A percentile compares a stretch with the other conserved stretches of the same genome.
Conservation (phyloP, 163 green algal genomes). For the Scenedesmus sp. region DNA sequence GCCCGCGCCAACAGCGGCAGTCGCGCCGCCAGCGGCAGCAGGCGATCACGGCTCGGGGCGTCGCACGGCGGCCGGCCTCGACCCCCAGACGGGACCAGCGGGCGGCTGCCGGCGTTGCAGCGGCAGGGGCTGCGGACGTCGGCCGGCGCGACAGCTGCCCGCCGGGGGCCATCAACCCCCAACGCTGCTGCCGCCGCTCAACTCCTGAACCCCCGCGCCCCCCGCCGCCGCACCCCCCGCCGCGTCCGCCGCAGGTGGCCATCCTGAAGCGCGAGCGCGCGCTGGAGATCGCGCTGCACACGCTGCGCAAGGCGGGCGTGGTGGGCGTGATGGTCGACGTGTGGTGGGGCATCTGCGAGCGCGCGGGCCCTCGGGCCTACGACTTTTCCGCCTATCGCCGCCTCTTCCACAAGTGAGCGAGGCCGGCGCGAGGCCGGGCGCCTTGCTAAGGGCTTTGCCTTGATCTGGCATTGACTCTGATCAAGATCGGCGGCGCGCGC, state of each 20-base stretch:
- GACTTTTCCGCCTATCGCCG: slow-evolving; percentile 94
- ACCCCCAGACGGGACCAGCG: too few relatives aligned
- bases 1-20: too few relatives aligned
- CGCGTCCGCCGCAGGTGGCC: slow-evolving; percentile 33
- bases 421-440: not conserved
- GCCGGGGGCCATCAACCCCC: too few relatives aligned
- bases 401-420: slow-evolving; percentile 81
- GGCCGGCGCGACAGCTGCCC: not conserved
- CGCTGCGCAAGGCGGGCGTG: slow-evolving; percentile 83
- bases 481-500: too few relatives aligned
- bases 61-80: too few relatives aligned
- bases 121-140: too few relatives aligned
- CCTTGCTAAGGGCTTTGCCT: too few relatives aligned
- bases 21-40: too few relatives aligned
- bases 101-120: too few relatives aligned
- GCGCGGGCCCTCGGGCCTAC: slow-evolving; percentile 81
- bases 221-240: not conserved
- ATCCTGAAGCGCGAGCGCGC: slow-evolving; percentile 86
- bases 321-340: slow-evolving; percentile 99
- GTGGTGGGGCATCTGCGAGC: slow-evolving; percentile 98
- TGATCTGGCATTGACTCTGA: too few relatives aligned
- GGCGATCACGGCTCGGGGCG: too few relatives aligned
- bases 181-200: not conserved
- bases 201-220: not conserved
- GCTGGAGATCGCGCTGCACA: slow-evolving; percentile 86